Percentiles rank a stretch among this genome's conserved stretches.
These are phyloP conservation scores for Phyllosticta paracitricarpa DNA, from an alignment of 2,329 filamentous ascomycete species.

Conservation along the genomic window DNA sequence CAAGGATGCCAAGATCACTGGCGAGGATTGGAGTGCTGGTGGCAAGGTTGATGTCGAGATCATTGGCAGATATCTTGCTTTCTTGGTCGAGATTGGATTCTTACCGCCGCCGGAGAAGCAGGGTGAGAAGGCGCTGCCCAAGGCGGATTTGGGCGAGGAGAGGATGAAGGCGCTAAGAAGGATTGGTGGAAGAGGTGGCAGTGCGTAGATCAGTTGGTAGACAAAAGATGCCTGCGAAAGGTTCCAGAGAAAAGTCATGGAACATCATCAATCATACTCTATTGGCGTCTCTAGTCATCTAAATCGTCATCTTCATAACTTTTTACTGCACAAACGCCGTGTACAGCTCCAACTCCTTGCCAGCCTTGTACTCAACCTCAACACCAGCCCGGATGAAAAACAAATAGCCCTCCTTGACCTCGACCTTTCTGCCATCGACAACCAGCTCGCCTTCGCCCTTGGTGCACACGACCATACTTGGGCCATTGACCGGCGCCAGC, in stretches of 20 bases:
- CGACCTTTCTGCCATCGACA: constrained; percentile 42
- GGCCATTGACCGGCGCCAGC: constrained; percentile 56
- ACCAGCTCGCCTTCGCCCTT: constrained; percentile 61
- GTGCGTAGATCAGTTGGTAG: neutral
- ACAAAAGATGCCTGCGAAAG: neutral
- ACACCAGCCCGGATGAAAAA: constrained; percentile 56
- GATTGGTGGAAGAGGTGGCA: constrained; percentile 43
- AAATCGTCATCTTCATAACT: neutral
- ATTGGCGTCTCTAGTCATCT: neutral
- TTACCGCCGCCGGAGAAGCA: constrained; percentile 37
- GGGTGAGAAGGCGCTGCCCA: constrained; percentile 33
- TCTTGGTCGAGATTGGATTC: constrained; percentile 54
- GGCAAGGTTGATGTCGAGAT: constrained; percentile 49
- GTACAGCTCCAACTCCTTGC: constrained; percentile 38
- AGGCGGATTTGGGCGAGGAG: constrained; percentile 34
- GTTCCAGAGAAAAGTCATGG: neutral
- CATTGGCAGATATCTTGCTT: constrained; percentile 54
- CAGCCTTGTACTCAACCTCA: constrained; percentile 36
- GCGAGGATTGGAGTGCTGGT: constrained; percentile 46
- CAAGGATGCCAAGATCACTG: constrained; percentile 51
- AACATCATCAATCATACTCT: neutral
- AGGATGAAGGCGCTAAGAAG: constrained; percentile 40
- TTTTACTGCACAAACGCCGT: constrained; percentile 36
- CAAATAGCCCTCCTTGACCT: constrained; percentile 52
- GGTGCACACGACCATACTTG: constrained; percentile 89